Evolutionary conservation across 1,139 yeast genomes (phyloP), one percentile per base, ranked within the genome.

Genomic region (Pichia sp.): DNA sequence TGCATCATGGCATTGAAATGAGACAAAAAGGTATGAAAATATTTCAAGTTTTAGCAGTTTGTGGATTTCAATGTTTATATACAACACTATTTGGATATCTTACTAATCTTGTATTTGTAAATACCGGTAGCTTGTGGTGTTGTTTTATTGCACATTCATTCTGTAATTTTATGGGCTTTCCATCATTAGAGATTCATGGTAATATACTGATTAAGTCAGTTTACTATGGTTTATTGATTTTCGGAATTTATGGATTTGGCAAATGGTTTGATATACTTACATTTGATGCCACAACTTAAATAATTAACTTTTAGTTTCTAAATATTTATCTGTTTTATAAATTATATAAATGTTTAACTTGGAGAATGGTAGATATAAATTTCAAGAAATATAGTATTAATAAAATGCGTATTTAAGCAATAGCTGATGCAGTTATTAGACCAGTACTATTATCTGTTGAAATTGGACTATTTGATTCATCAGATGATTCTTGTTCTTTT

Each of bases 111-210:
- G 63, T 87, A 13, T 86, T 80, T 58, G 61, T 76, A 58, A 64
- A 75, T 60, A 70, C 81, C 27, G 74, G 77, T 7, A 81, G 79
- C 52, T 65, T 87, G 10, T 82, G 86, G 84, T 73, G 86, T 29
- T 75, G 87, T 38, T 71, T 86, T 19, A 65, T 76, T 1, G 79
- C 82, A 3, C 99, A 93, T 65, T 62, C 77, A 1, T 74, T 85
- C 51, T 91, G 98, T 68, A 93, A 93, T 66, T 69, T 78, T 53
- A 73, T 87, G 70, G 96, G 96, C 0, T 77, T 91, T 47, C 99
- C 98, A 0, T 67, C 66, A 2, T 54, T 80, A 25, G 54, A 62
- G 45, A 54, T 66, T 41, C 28, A 59, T 8, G 54, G 54, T 4
- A 36, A 45, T 38, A 6, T 52, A 3, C 47, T 56, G 16, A 50